Base-by-base conservation (phyloP, 805 yeast species). In the Naumovozyma dairenensis region DNA sequence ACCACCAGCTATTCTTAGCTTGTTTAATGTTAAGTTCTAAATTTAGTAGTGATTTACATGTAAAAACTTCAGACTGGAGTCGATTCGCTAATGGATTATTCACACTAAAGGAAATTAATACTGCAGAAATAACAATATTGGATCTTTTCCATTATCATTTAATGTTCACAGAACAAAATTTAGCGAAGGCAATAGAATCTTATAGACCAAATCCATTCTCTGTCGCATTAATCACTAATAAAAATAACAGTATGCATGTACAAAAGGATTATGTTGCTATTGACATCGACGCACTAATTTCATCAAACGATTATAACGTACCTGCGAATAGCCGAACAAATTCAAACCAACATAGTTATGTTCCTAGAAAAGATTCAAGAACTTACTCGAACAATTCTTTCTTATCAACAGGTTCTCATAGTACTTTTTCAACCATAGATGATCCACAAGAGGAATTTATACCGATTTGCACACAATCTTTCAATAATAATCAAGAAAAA, bases 61-160 rank as follows among this genome's bases (percentile, higher is more conserved):
- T 97, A 27, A 71, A 86, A 57, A 89, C 89, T 63, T 86, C 80
- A 62, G 95, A 89, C 63, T 89, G 98, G 98, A 78, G 94, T 8
- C 69, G 73, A 38, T 87, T 87, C 65, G 85, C 97, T 6, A 77
- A 79, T 53, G 96, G 95, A 1, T 67, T 89, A 29, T 70, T 89
- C 38, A 56, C 77, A 8, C 62, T 81, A 26, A 69, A 67, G 16
- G 97, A 89, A 51, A 85, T 89, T 35, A 89, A 89, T 59, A 74
- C 84, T 43, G 80, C 92, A 50, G 98, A 89, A 62, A 69, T 86
- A 44, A 96, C 89, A 61, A 66, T 89, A 47, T 74, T 89, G 31
- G 73, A 71, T 32, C 73, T 83, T 39, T 69, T 89, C 39, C 80
- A 84, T 47, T 89, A 96, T 96, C 77, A 84, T 50, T 65, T 89